phyloP scores from a whole-genome alignment of 2,329 filamentous ascomycete species.

The Colletotrichum chrysophilum region DNA sequence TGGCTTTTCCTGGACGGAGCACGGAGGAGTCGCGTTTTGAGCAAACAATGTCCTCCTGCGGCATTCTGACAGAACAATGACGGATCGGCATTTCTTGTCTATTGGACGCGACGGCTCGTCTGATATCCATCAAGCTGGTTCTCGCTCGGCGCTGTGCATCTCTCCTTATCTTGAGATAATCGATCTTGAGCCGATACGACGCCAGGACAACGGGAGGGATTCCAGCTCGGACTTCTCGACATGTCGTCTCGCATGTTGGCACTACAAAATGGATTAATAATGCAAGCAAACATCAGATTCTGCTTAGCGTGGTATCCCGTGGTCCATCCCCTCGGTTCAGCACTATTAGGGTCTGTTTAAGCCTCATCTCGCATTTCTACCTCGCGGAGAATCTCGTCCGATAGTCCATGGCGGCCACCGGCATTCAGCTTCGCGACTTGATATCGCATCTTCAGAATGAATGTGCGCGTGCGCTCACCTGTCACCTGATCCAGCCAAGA shows the following conservation, averaged over 20 bases:
- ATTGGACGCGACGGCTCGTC: neutral
- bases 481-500: neutral
- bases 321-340: slow-evolving; percentile 5
- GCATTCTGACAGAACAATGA: slow-evolving; percentile 12
- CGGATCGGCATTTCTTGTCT: neutral
- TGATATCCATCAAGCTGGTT: neutral
- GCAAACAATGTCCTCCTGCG: neutral
- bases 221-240: neutral
- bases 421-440: neutral
- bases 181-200: neutral
- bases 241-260: neutral
- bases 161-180: neutral
- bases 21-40: neutral
- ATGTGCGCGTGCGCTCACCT: neutral
- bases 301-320: neutral
- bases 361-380: neutral
- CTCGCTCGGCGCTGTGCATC: neutral
- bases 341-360: slow-evolving; percentile 4
- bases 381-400: slow-evolving; percentile 13
- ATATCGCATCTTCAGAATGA: neutral
- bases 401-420: neutral
- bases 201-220: neutral
- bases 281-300: neutral
- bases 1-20: neutral
- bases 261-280: neutral